Percentiles rank a stretch among this genome's conserved stretches.
Evolutionary conservation across 2,329 filamentous ascomycete genomes (phyloP).

Genomic region (Sporothrix luriei): DNA sequence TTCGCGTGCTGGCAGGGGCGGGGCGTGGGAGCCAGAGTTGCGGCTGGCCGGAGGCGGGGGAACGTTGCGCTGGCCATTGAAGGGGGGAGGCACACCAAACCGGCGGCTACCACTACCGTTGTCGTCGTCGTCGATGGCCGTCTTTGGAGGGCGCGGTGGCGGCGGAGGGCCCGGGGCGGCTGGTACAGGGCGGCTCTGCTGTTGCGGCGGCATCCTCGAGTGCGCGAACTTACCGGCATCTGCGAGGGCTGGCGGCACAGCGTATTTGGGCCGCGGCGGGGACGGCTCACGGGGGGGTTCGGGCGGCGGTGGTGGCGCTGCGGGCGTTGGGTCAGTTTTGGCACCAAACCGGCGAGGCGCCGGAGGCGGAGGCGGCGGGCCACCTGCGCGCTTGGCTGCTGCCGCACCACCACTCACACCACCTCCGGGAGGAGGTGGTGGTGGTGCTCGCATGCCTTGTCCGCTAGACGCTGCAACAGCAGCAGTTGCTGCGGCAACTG

Average conservation of each 20-base stretch:
- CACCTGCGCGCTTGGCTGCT: constrained; percentile 47
- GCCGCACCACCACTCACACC: constrained; percentile 38
- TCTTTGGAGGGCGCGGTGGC: constrained; percentile 69
- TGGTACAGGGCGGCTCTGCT: constrained; percentile 48
- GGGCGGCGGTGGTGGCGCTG: constrained; percentile 46
- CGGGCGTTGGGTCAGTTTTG: constrained; percentile 49
- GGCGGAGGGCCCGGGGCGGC: constrained; percentile 64
- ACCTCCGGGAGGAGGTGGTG: constrained; percentile 44
- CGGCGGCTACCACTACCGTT: constrained; percentile 53
- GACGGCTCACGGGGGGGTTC: constrained; percentile 70
- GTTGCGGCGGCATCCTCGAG: constrained; percentile 52
- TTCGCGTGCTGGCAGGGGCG: constrained; percentile 22
- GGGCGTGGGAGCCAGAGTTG: constrained; percentile 7
- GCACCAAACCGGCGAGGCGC: constrained; percentile 60
- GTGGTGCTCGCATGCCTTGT: constrained; percentile 43
- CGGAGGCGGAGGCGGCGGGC: constrained; percentile 59
- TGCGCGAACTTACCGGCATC: constrained; percentile 87
- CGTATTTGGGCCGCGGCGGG: constrained; percentile 74
- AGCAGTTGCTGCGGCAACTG: constrained; percentile 41
- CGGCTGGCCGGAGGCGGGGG: constrained; percentile 77
- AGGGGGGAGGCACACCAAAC: constrained; percentile 80
- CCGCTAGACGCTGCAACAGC: constrained; percentile 39
- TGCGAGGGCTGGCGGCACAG: constrained; percentile 81
- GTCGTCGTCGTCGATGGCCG: constrained; percentile 69
- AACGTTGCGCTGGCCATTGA: constrained; percentile 66